These are phyloP conservation scores for Brassica nigra DNA, from an alignment of 345 rosid genomes.

Conservation along the genomic window DNA sequence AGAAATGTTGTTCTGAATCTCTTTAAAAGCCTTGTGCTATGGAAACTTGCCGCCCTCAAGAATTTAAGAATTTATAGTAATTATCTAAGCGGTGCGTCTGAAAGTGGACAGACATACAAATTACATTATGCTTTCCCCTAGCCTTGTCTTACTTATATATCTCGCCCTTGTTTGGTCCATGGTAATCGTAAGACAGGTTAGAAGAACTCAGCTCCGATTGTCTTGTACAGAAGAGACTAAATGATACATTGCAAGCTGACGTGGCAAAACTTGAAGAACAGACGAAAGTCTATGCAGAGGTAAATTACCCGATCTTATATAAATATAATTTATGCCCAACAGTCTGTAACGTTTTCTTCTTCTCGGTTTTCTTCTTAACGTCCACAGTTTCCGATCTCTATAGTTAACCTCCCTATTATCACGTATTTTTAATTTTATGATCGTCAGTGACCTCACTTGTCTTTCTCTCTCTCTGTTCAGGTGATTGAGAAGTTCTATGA, in stretches of 20 bases:
- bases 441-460: not conserved
- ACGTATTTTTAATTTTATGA: not conserved
- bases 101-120: not conserved
- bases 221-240: conserved; percentile 60
- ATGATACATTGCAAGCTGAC: conserved; percentile 59
- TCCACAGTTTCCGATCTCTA: not conserved
- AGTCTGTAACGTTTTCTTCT: not conserved
- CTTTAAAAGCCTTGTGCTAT: conserved; percentile 5
- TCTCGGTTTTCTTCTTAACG: not conserved
- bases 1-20: not conserved
- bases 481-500: conserved; percentile 71
- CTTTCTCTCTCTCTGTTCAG: conserved; percentile 40
- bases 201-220: conserved; percentile 66
- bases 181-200: conserved; percentile 52
- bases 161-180: not conserved
- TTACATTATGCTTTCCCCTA: conserved; percentile 3
- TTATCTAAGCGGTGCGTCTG: not conserved
- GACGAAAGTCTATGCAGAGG: conserved; percentile 62
- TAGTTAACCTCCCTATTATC: not conserved
- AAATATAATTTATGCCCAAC: not conserved
- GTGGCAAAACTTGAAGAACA: conserved; percentile 63
- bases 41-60: not conserved
- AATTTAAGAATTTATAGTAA: not conserved
- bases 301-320: conserved; percentile 21
- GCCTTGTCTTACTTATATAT: not conserved